A percentile compares a stretch with the other conserved stretches of the same genome.
Conservation (phyloP, 495 filamentous ascomycete species). For the Neurospora sp. region DNA sequence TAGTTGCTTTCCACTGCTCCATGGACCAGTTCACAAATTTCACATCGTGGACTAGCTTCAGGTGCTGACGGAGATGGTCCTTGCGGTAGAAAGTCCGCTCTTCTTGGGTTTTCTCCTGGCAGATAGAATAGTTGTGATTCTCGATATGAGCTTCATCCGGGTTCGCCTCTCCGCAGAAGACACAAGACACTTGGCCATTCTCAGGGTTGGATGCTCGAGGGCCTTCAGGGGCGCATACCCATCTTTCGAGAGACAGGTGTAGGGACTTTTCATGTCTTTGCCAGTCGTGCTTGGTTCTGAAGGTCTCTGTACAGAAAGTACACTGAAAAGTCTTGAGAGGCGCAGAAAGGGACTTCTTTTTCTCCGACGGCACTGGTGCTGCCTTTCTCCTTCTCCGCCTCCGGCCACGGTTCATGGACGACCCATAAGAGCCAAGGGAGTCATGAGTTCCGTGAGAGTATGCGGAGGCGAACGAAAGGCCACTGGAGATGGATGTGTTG, state of each 20-base stretch:
- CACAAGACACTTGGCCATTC: constrained; percentile 45
- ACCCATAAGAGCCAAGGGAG: constrained; percentile 59
- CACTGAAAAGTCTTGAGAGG: constrained; percentile 60
- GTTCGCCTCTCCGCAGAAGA: constrained; percentile 53
- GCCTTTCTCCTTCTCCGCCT: constrained; percentile 55
- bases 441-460: constrained; percentile 57
- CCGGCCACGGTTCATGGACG: constrained; percentile 45
- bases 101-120: constrained; percentile 48
- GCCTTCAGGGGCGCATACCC: constrained; percentile 66
- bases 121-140: constrained; percentile 59
- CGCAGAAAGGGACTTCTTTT: constrained; percentile 11
- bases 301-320: constrained; percentile 74
- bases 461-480: constrained; percentile 60
- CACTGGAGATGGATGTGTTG: constrained; percentile 59
- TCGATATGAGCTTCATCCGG: constrained; percentile 54
- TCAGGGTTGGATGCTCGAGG: constrained; percentile 39
- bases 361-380: neutral
- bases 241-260: constrained; percentile 66
- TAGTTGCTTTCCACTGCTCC: constrained; percentile 56
- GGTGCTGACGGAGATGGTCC: constrained; percentile 73
- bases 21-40: constrained; percentile 51
- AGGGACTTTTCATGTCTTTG: constrained; percentile 72
- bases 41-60: constrained; percentile 64
- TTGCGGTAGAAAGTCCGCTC: constrained; percentile 75
- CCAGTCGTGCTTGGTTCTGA: constrained; percentile 81